Conservation (phyloP, 2,329 filamentous ascomycete species). For the Nectriaceae sp. region DNA sequence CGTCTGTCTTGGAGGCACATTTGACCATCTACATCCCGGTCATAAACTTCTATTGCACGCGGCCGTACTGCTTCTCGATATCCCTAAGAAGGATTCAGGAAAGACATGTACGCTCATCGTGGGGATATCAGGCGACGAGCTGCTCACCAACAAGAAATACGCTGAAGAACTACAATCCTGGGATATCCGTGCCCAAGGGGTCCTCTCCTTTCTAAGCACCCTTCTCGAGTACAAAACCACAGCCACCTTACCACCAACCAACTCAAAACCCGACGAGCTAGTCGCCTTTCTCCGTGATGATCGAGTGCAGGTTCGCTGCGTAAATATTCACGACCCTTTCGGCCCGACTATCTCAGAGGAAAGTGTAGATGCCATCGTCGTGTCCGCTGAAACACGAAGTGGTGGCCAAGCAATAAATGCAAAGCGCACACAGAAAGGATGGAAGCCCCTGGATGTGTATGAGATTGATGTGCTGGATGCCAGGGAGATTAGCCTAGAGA, state of each 20-base stretch:
- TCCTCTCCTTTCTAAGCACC: conserved; percentile 73
- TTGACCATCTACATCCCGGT: conserved; percentile 92
- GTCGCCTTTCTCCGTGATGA: conserved; percentile 59
- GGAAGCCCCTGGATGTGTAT: conserved; percentile 75
- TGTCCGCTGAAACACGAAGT: conserved; percentile 83
- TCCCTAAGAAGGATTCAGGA: conserved; percentile 41
- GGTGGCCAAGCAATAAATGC: conserved; percentile 86
- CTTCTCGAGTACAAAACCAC: conserved; percentile 50
- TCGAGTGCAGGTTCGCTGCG: conserved; percentile 70
- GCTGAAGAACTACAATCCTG: conserved; percentile 80
- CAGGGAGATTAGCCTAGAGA: conserved; percentile 43
- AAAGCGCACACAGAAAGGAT: conserved; percentile 75
- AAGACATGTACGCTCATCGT: conserved; percentile 66
- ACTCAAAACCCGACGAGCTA: conserved; percentile 28
- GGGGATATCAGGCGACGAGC: conserved; percentile 84
- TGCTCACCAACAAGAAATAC: conserved; percentile 88
- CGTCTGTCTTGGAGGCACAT: conserved; percentile 88
- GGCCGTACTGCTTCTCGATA: conserved; percentile 69
- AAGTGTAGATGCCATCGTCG: conserved; percentile 75
- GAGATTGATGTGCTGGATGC: conserved; percentile 88
- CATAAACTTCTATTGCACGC: conserved; percentile 97
- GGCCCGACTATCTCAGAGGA: conserved; percentile 88
- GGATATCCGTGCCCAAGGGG: conserved; percentile 68
- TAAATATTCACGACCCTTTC: conserved; percentile 84
- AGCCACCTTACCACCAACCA: conserved; percentile 10